Base-by-base conservation (phyloP, 495 filamentous ascomycete genomes). In the Talaromyces borbonicus region DNA sequence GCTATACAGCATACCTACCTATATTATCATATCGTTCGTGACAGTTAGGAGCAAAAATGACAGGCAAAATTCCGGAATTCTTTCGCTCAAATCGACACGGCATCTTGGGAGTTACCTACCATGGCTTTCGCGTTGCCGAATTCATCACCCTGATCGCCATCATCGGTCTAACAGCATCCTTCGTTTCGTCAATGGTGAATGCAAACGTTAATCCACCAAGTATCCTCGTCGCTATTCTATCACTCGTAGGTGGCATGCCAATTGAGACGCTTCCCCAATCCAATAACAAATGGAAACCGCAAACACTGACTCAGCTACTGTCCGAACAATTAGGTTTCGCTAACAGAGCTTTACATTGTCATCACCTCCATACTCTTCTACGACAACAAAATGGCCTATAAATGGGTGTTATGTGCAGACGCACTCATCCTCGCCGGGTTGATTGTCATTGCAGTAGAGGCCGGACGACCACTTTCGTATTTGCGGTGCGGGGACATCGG, bases 401-500 rank as follows among this genome's bases (percentile, higher is more conserved):
- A 15, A 24, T 46, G 43, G 43, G 16, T 31, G 5, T n/a, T 46
- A 11, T 22, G 18, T 22, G 1, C 26, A 8, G 43, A 46, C 30
- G 33, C 29, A 7, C 3, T 35, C 27, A 36, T 46, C 29, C 43
- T 80, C 22, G 90, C 95, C 63, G 55, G 69, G 15, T 56, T 80
- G 5, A 66, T 88, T 25, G 72, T 90, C 12, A 74, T 87, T 46
- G 85, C 84, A 14, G 75, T 85, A 36, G 70, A 84, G 15, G 62
- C 94, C 44, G 89, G 87, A 52, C 87, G 84, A 56, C 90, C 90
- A 0, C 68, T 95, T 0, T 83, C 84, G 2, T 83, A 77, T 59
- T 69, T 95, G 26, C 77, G 83, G 53, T 95, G 90, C 69, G 67
- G 69, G 15, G 57, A 71, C 5, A 67, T 86, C 35, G 62, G 65